These are phyloP conservation scores for Mesembryanthemum crystallinum DNA, from an alignment of 148 eudicot species.

Conservation along the genomic window DNA sequence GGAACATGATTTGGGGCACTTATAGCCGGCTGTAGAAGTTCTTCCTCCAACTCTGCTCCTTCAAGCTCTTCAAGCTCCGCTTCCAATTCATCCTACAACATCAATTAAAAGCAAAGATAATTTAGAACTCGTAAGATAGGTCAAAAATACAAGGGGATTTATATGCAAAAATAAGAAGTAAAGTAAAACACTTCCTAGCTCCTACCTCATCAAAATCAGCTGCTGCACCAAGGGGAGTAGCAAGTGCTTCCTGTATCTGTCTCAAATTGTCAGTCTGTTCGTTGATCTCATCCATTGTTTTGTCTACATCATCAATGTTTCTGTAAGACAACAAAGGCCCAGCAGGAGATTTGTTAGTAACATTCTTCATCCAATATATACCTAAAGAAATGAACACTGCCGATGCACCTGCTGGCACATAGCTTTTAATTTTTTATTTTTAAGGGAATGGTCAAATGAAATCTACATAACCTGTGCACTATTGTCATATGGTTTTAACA, in stretches of 20 bases:
- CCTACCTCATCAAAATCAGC: conserved; percentile 63
- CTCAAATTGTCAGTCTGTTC: conserved; percentile 75
- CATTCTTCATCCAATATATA: neutral
- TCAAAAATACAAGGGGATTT: no score
- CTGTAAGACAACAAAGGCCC: conserved; percentile 31
- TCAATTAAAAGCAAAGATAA: neutral
- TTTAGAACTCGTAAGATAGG: neutral
- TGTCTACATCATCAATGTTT: conserved; percentile 77
- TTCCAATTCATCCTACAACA: conserved; percentile 58
- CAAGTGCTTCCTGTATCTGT: conserved; percentile 63
- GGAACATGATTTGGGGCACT: conserved; percentile 38
- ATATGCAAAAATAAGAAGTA: neutral
- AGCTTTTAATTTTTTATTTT: no score
- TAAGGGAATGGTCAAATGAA: no score
- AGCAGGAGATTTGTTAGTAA: conserved; percentile 1
- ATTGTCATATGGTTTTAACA: neutral
- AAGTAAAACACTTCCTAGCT: neutral
- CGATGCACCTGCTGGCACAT: no score
- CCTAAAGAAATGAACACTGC: no score
- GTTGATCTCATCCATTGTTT: conserved; percentile 79
- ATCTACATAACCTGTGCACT: no score
- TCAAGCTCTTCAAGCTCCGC: conserved; percentile 74
- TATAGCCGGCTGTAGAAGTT: conserved; percentile 61
- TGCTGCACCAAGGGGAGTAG: conserved; percentile 56
- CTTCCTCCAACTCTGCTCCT: conserved; percentile 64